Evolutionary conservation across 495 filamentous ascomycete genomes (phyloP), one percentile per base, ranked within the genome.

Genomic region (Cercophora sp.): DNA sequence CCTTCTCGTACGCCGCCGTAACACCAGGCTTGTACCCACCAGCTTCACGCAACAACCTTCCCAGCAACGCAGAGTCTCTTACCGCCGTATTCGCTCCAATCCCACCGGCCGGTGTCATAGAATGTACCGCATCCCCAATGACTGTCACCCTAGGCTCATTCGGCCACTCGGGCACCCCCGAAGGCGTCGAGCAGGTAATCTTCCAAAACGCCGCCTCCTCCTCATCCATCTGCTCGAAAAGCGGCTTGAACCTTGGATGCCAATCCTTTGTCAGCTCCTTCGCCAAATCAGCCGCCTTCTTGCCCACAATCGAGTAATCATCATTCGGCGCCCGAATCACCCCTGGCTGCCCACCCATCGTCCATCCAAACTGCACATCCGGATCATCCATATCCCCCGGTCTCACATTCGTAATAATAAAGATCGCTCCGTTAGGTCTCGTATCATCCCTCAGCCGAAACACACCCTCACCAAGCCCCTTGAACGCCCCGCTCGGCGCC

Each of bases 31-130:
- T 55, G 37, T 56, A 71, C 9, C 72, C 72, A n/a, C 71, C 71
- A 8, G 69, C 62, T 52, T 80, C 75, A 22, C 58, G 56, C 40
- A 80, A 22, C 48, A 79, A 41, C 47, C 66, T 67, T 3, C 74
- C 75, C 5, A 80, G 58, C 35, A 79, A 45, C 9, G 73, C 76
- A 5, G 78, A 73, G 52, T 81, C 77, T 47, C 69, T 58, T 9
- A 83, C 67, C 34, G 79, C 80, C 0, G 80, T 82, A 52, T 82
- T 82, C 10, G 78, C 80, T 1, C 82, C 82, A 45, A 78, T 75
- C 2, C 80, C 81, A 0, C 76, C 79, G 0, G 80, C 80, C 4
- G 82, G 82, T 4, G 81, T 82, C 80, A 83, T 84, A 10, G 70
- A 70, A 59, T 85, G 82, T 19, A 69, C 78, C 0, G 81, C 79